These are phyloP conservation scores for Rachicladosporium sp. DNA, from an alignment of 2,329 filamentous ascomycete species.

Conservation along the genomic window DNA sequence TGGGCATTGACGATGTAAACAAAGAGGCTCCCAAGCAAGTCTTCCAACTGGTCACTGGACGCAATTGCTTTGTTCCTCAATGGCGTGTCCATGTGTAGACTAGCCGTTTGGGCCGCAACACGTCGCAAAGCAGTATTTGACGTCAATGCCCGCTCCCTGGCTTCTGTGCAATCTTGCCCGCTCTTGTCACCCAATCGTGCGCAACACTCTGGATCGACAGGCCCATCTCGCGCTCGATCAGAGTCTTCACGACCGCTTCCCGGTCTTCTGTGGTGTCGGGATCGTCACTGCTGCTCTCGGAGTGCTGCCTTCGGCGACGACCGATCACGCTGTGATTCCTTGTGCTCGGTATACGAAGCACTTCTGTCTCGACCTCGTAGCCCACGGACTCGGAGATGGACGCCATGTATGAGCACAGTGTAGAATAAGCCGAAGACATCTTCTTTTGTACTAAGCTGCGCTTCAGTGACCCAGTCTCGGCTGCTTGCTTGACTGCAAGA, in stretches of 20 bases:
- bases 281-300: too few relatives aligned
- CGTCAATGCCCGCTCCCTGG: constrained; percentile 34
- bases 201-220: constrained; percentile 33
- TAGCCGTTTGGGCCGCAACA: too few relatives aligned
- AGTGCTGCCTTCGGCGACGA: constrained; percentile 25
- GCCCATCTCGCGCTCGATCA: constrained; percentile 41
- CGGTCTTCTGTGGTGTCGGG: too few relatives aligned
- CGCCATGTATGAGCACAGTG: constrained; percentile 67
- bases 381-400: constrained; percentile 59
- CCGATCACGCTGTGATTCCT: constrained; percentile 75
- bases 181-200: constrained; percentile 40
- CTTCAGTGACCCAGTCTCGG: constrained; percentile 23
- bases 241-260: neutral
- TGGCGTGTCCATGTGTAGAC: too few relatives aligned
- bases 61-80: too few relatives aligned
- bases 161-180: constrained; percentile 34
- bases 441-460: constrained; percentile 20
- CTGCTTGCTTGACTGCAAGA: constrained; percentile 12
- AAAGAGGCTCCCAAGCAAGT: too few relatives aligned
- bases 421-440: constrained; percentile 62
- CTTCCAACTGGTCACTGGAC: too few relatives aligned
- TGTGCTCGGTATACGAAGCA: constrained; percentile 84
- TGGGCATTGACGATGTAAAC: too few relatives aligned
- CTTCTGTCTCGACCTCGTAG: constrained; percentile 67
- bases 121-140: too few relatives aligned